Base-by-base conservation (phyloP, 2,329 filamentous ascomycete species). In the Lecanicillium sp. region DNA sequence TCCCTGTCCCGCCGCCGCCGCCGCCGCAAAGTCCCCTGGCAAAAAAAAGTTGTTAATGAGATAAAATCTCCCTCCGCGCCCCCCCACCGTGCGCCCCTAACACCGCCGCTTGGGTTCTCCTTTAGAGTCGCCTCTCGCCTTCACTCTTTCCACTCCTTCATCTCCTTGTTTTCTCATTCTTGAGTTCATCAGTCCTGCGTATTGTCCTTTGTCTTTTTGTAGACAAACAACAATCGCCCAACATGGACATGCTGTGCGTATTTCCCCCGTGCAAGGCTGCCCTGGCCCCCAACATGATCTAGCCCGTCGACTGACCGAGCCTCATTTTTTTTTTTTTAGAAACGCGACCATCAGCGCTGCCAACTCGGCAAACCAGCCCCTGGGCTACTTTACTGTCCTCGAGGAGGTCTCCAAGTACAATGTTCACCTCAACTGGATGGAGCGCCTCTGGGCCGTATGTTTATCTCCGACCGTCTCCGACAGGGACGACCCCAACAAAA, bases 371-470 rank as follows among this genome's bases (percentile, higher is more conserved):
- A 71, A 67, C 60, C 62, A 68, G 48, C 65, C 68, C 32, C 60
- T 66, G 44, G 65, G 68, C 49, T 78, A 77, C 56, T 62, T 75
- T 29, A 66, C 62, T 49, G 74, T 81, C 46, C 71, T 78, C 54
- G 74, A 80, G 47, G 75, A 81, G 57, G 70, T 82, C 17, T 68
- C 74, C 55, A 79, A 79, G 58, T 74, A 78, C 72, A 92, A 95
- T 75, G 76, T 94, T 42, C 78, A 88, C 50, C 79, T 98, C 56
- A 96, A 87, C 64, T 72, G 87, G 47, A 69, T 81, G 55, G 92
- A 98, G 73, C 81, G 82, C 57, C 72, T 95, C 49, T 98, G 92
- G 92, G 84, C 86, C 36, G 78, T 80, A 70, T 57, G 77, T 76
- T 44, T 22, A 42, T 43, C 45, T 44, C 40, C 40, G 46, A 29